A percentile compares a stretch with the other conserved stretches of the same genome.
These are phyloP conservation scores for Metschnikowia reukaufii DNA, from an alignment of 805 yeast species.

Conservation along the genomic window DNA sequence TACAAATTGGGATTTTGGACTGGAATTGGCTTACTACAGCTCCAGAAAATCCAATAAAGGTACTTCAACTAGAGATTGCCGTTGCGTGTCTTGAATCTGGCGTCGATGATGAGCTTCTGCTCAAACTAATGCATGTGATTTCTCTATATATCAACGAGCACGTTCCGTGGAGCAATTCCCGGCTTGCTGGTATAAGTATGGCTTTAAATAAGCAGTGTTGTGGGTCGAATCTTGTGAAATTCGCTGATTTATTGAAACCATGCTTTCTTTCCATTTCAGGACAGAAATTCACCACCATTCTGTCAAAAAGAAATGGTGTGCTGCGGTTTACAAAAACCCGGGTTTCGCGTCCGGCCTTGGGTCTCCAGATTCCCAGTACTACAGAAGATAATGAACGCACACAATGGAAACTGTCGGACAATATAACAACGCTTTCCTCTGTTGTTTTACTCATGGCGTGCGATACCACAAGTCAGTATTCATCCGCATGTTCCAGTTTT, in stretches of 20 bases:
- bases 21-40: slow-evolving; percentile 12
- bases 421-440: slow-evolving; percentile 28
- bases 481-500: slow-evolving; percentile 29
- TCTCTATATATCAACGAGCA: slow-evolving; percentile 29
- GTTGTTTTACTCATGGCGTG: slow-evolving; percentile 24
- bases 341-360: slow-evolving; percentile 21
- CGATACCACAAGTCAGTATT: slow-evolving; percentile 5
- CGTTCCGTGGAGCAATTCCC: slow-evolving; percentile 29
- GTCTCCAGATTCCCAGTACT: slow-evolving; percentile 11
- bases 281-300: slow-evolving; percentile 5
- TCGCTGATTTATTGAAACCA: not conserved
- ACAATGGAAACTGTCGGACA: slow-evolving; percentile 28
- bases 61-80: slow-evolving; percentile 11
- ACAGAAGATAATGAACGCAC: slow-evolving; percentile 26
- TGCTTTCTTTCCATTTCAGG: slow-evolving; percentile 7
- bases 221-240: not conserved
- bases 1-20: not conserved
- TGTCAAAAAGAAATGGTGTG: not conserved
- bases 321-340: slow-evolving; percentile 3
- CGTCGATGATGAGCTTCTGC: slow-evolving; percentile 6
- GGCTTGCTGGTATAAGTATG: slow-evolving; percentile 5
- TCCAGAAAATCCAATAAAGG: not conserved
- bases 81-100: slow-evolving; percentile 5
- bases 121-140: slow-evolving; percentile 5
- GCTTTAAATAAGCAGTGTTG: not conserved